Conservation (phyloP, 164 flowering plant species). For the Berberis vulgaris region DNA sequence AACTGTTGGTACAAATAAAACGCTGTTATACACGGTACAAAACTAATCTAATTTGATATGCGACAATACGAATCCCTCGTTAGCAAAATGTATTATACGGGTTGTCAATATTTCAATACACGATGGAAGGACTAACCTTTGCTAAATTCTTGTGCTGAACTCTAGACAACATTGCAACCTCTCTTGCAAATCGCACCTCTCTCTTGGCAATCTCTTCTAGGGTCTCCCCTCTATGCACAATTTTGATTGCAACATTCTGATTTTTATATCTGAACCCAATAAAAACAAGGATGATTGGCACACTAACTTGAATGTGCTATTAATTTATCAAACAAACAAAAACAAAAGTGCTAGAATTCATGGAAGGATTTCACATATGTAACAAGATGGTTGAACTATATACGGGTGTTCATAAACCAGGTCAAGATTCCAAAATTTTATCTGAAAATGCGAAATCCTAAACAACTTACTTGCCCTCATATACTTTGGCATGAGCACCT, state of each 20-base stretch:
- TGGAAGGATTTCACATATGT: too few relatives aligned
- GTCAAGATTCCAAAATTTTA: neutral
- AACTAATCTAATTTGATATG: neutral
- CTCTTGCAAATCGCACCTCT: constrained; percentile 70
- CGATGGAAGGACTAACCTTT: constrained; percentile 42
- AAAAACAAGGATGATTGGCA: neutral
- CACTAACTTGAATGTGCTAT: neutral
- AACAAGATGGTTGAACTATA: too few relatives aligned
- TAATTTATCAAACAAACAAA: too few relatives aligned
- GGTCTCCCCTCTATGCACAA: constrained; percentile 73
- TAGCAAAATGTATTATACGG: too few relatives aligned
- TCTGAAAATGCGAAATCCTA: neutral
- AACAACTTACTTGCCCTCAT: constrained; percentile 89
- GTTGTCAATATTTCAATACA: too few relatives aligned
- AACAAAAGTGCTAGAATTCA: too few relatives aligned
- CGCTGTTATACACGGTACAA: neutral
- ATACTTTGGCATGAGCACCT: constrained; percentile 97
- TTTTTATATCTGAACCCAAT: constrained; percentile 53
- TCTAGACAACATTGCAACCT: constrained; percentile 84
- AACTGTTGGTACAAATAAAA: constrained; percentile 39
- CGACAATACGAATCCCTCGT: too few relatives aligned
- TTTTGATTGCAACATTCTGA: constrained; percentile 87
- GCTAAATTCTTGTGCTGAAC: constrained; percentile 94
- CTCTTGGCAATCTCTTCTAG: constrained; percentile 73
- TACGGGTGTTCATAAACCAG: too few relatives aligned